These are phyloP conservation scores for Nakaseomyces delphensis DNA, from an alignment of 1,139 yeast species.

Conservation along the genomic window DNA sequence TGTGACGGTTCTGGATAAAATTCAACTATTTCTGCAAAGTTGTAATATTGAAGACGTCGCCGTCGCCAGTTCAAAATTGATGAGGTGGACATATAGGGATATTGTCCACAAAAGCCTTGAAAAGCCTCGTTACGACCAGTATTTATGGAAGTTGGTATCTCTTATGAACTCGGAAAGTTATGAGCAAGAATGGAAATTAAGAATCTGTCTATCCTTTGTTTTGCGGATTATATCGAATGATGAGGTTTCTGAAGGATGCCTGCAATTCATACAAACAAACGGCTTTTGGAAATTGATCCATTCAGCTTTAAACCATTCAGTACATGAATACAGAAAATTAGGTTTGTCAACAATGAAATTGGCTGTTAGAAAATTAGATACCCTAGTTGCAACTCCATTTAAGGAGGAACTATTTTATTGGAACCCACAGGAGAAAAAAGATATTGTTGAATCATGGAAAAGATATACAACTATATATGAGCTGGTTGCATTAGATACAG, in stretches of 20 bases:
- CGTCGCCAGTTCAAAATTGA: slow-evolving; percentile 15
- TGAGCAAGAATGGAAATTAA: slow-evolving; percentile 30
- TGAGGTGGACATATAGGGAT: slow-evolving; percentile 23
- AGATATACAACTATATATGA: slow-evolving; percentile 68
- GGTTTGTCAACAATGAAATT: slow-evolving; percentile 59
- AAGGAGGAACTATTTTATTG: slow-evolving; percentile 41
- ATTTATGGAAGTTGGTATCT: slow-evolving; percentile 43
- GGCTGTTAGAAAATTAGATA: slow-evolving; percentile 39
- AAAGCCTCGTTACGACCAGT: slow-evolving; percentile 15
- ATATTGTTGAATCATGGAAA: slow-evolving; percentile 53
- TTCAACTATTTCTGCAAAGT: slow-evolving; percentile 16
- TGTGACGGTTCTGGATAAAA: slow-evolving; percentile 11
- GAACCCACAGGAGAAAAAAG: slow-evolving; percentile 31
- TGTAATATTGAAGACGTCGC: slow-evolving; percentile 18
- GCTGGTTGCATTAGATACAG: slow-evolving; percentile 75
- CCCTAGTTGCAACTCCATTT: slow-evolving; percentile 30
- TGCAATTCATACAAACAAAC: slow-evolving; percentile 32
- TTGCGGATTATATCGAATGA: slow-evolving; percentile 39
- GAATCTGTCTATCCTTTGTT: slow-evolving; percentile 48
- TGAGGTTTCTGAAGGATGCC: slow-evolving; percentile 28
- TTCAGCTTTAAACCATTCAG: slow-evolving; percentile 44
- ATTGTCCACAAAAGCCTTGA: slow-evolving; percentile 11
- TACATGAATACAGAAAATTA: slow-evolving; percentile 67
- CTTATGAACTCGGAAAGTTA: slow-evolving; percentile 29
- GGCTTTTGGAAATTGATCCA: slow-evolving; percentile 57